phyloP scores from a whole-genome alignment of 2,329 filamentous ascomycete species.

The Blastomyces emzantsi region DNA sequence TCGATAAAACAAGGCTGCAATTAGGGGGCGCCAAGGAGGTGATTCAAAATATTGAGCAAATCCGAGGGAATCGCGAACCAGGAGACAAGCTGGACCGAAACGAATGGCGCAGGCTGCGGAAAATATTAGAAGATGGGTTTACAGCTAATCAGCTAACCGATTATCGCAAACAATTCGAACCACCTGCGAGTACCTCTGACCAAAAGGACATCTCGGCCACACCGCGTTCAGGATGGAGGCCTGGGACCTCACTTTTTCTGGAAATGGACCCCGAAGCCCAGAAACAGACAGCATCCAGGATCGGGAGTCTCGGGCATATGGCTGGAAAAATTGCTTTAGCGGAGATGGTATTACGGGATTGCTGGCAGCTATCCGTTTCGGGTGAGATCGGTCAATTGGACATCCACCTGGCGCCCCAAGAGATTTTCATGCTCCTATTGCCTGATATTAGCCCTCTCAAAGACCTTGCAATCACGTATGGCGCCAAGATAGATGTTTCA shows the following conservation, averaged over 20 bases:
- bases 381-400: slow-evolving; percentile 32
- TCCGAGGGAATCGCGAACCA: slow-evolving; percentile 20
- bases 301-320: slow-evolving; percentile 18
- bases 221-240: slow-evolving; percentile 21
- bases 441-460: slow-evolving; percentile 31
- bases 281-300: slow-evolving; percentile 17
- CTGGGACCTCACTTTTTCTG: slow-evolving; percentile 26
- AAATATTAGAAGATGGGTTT: slow-evolving; percentile 28
- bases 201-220: slow-evolving; percentile 5
- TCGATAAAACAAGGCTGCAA: slow-evolving; percentile 12
- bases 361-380: slow-evolving; percentile 29
- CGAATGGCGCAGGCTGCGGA: slow-evolving; percentile 27
- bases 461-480: slow-evolving; percentile 28
- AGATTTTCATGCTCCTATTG: slow-evolving; percentile 26
- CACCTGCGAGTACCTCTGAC: not conserved
- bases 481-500: slow-evolving; percentile 31
- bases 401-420: slow-evolving; percentile 23
- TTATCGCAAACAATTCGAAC: slow-evolving; percentile 21
- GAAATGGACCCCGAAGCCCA: slow-evolving; percentile 17
- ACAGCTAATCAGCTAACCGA: slow-evolving; percentile 26
- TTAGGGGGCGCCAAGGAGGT: slow-evolving; percentile 14
- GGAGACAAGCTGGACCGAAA: slow-evolving; percentile 21
- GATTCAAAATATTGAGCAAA: slow-evolving; percentile 23
- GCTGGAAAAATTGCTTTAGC: slow-evolving; percentile 27
- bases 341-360: slow-evolving; percentile 32